These are phyloP conservation scores for Pythium dissimile DNA, from an alignment of 352 stramenopile genomes.

Conservation along the genomic window DNA sequence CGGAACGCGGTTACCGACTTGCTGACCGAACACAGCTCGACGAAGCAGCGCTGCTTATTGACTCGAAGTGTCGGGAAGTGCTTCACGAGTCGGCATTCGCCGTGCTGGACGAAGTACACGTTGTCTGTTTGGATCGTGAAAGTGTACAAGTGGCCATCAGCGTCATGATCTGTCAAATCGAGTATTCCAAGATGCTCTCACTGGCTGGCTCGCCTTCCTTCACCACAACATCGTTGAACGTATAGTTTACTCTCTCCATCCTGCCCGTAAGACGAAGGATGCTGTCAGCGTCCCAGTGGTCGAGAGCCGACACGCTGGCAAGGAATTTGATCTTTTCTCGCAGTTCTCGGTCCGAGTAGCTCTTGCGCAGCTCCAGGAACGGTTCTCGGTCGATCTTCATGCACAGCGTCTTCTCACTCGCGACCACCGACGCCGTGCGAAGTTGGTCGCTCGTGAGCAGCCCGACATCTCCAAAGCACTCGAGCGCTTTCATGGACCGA, in stretches of 20 bases:
- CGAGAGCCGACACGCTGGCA: constrained; percentile 34
- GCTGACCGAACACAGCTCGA: constrained; percentile 54
- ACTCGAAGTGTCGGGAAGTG: constrained; percentile 24
- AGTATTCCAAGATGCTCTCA: constrained; percentile 18
- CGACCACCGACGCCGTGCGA: constrained; percentile 64
- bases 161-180: not conserved
- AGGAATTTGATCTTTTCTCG: constrained; percentile 69
- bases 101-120: constrained; percentile 66
- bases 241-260: constrained; percentile 56
- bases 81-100: constrained; percentile 63
- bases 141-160: not conserved
- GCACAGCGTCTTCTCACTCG: constrained; percentile 59
- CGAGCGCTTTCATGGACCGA: constrained; percentile 53
- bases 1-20: constrained; percentile 26
- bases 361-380: constrained; percentile 57
- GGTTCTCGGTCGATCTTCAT: constrained; percentile 68
- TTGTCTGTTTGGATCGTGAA: constrained; percentile 30
- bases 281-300: constrained; percentile 62
- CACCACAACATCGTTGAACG: constrained; percentile 66
- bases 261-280: constrained; percentile 51
- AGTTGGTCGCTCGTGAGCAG: constrained; percentile 51
- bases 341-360: constrained; percentile 50
- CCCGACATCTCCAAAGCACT: constrained; percentile 72
- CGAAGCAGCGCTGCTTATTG: constrained; percentile 31
- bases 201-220: constrained; percentile 50